A percentile compares a stretch with the other conserved stretches of the same genome.
Conservation (phyloP, 257 asterid genomes). For the Fraxinus americana region DNA sequence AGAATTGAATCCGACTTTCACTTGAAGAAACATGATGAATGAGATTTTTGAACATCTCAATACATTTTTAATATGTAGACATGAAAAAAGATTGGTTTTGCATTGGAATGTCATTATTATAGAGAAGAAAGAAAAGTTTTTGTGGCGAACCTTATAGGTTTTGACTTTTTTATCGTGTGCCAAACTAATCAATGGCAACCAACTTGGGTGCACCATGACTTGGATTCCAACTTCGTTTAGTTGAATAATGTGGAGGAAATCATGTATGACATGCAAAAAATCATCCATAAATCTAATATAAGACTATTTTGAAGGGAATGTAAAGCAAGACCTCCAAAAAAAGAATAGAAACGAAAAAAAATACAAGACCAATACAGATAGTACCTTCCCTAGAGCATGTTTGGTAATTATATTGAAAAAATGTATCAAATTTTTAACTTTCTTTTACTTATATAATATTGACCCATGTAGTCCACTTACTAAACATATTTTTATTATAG, state of each 20-base stretch:
- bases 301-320: neutral
- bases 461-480: too few species aligned
- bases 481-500: too few species aligned
- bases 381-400: neutral
- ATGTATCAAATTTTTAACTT: too few species aligned
- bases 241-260: conserved; percentile 44
- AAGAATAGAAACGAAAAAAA: neutral
- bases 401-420: neutral
- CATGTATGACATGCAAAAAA: conserved; percentile 17
- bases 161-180: conserved; percentile 43
- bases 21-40: neutral
- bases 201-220: conserved; percentile 67
- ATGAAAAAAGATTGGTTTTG: conserved; percentile 38
- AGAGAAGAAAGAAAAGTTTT: conserved; percentile 41
- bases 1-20: neutral
- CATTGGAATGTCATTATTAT: conserved; percentile 65
- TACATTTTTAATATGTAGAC: conserved; percentile 25
- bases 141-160: conserved; percentile 82
- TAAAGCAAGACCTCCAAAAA: neutral
- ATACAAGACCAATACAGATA: neutral
- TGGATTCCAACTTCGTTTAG: conserved; percentile 65
- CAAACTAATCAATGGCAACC: conserved; percentile 53
- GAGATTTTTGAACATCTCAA: neutral
- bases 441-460: too few species aligned
- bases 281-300: neutral